phyloP scores from a whole-genome alignment of 2,329 filamentous ascomycete species.

The Albifimbria verrucaria region DNA sequence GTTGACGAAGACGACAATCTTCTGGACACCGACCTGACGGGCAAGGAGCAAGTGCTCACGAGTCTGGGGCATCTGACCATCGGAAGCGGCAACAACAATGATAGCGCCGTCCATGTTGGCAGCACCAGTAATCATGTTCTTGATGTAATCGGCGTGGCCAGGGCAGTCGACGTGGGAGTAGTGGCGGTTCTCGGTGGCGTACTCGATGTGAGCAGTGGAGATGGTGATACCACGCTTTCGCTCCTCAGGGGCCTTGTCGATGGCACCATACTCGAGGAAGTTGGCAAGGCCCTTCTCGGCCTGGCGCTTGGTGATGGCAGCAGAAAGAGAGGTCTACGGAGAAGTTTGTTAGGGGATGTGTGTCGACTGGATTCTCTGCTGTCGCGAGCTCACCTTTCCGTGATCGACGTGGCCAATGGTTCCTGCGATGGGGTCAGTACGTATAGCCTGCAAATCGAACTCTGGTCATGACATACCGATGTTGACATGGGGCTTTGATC shows the following conservation, averaged over 20 bases:
- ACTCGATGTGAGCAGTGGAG: slow-evolving; percentile 97
- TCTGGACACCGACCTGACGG: slow-evolving; percentile 96
- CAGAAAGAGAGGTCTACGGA: slow-evolving; percentile 98
- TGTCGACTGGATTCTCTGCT: no score
- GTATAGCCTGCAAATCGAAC: slow-evolving; percentile 12
- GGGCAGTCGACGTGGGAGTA: slow-evolving; percentile 99
- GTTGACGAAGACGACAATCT: slow-evolving; percentile 99
- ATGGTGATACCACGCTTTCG: slow-evolving; percentile 99
- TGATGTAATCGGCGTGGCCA: slow-evolving; percentile 99
- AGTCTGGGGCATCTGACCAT: slow-evolving; percentile 99
- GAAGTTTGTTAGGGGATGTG: no score
- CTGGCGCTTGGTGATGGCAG: slow-evolving; percentile 98
- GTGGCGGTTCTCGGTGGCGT: slow-evolving; percentile 88
- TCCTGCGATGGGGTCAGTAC: slow-evolving; percentile 44
- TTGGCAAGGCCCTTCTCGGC: slow-evolving; percentile 88
- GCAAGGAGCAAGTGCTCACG: slow-evolving; percentile 96
- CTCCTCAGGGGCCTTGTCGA: slow-evolving; percentile 99
- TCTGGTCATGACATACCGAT: slow-evolving; percentile 62
- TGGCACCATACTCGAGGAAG: slow-evolving; percentile 96
- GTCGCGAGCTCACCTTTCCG: slow-evolving; percentile 72
- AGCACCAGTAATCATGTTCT: slow-evolving; percentile 99
- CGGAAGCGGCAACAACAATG: slow-evolving; percentile 96
- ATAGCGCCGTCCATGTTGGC: slow-evolving; percentile 99
- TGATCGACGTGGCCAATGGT: slow-evolving; percentile 99
- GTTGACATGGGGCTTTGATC: slow-evolving; percentile 96